A percentile compares a stretch with the other conserved stretches of the same genome.
These are phyloP conservation scores for Brassica cretica DNA, from an alignment of 345 rosid genomes.

Conservation along the genomic window DNA sequence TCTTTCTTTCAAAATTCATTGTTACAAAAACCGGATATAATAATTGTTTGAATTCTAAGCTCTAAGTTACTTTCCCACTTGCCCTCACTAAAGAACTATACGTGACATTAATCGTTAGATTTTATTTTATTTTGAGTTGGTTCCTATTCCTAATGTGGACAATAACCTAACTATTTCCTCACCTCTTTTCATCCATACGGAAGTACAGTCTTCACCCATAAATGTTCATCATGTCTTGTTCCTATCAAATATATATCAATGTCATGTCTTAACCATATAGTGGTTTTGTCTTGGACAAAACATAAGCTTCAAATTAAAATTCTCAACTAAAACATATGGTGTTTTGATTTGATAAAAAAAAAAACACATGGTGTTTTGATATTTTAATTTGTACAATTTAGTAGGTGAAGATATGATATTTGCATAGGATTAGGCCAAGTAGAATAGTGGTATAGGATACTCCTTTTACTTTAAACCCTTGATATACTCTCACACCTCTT, in stretches of 20 bases:
- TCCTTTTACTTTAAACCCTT: conserved; percentile 26
- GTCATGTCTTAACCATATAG: conserved; percentile 27
- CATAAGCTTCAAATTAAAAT: conserved; percentile 24
- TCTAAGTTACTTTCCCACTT: conserved; percentile 20
- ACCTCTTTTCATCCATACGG: conserved; percentile 29
- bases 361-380: conserved; percentile 3
- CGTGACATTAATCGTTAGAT: conserved; percentile 22
- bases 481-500: conserved; percentile 21
- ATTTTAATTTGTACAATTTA: conserved; percentile 16
- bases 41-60: conserved; percentile 6
- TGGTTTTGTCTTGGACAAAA: conserved; percentile 4
- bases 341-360: neutral
- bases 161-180: conserved; percentile 31
- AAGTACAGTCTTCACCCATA: conserved; percentile 30
- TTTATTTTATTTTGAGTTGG: conserved; percentile 2
- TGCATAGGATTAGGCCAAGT: conserved; percentile 30
- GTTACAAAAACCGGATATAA: neutral
- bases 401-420: conserved; percentile 18
- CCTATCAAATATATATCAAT: conserved; percentile 34
- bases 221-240: conserved; percentile 34
- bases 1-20: conserved; percentile 21
- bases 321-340: conserved; percentile 24
- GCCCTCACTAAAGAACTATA: conserved; percentile 32
- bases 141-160: conserved; percentile 37
- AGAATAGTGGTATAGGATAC: conserved; percentile 10